Evolutionary conservation across 768 basidiomycete genomes (phyloP).

Genomic region (Russula abietina): DNA sequence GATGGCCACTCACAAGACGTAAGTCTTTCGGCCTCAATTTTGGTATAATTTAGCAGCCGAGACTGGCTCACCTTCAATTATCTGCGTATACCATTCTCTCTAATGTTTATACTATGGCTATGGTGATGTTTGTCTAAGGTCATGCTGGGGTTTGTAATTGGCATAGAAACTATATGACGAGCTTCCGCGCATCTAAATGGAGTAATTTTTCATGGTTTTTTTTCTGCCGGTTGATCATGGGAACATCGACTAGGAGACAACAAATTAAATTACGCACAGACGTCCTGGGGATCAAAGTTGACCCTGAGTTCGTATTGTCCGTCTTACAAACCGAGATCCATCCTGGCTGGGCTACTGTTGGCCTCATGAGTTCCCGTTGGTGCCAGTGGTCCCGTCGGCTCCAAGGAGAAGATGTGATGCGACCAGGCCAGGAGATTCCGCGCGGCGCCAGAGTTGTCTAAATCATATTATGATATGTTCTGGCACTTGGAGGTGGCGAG

Average conservation of each 20-base stretch:
- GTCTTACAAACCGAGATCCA: neutral
- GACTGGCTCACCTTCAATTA: neutral
- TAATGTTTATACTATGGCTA: neutral
- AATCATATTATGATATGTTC: no score
- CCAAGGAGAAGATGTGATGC: no score
- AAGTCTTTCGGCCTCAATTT: neutral
- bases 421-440: no score
- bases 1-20: no score
- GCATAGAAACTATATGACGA: neutral
- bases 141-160: neutral
- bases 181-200: neutral
- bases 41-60: neutral
- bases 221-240: neutral
- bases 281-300: neutral
- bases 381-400: neutral
- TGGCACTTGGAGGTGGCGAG: no score
- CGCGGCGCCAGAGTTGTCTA: neutral
- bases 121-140: neutral
- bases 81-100: neutral
- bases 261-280: neutral
- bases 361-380: neutral
- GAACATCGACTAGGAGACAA: neutral
- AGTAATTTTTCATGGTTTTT: neutral
- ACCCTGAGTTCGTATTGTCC: neutral
- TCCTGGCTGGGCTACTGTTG: neutral